Evolutionary conservation across 2,329 filamentous ascomycete genomes (phyloP), one percentile per base, ranked within the genome.

Genomic region (Colletotrichum eremochloae): DNA sequence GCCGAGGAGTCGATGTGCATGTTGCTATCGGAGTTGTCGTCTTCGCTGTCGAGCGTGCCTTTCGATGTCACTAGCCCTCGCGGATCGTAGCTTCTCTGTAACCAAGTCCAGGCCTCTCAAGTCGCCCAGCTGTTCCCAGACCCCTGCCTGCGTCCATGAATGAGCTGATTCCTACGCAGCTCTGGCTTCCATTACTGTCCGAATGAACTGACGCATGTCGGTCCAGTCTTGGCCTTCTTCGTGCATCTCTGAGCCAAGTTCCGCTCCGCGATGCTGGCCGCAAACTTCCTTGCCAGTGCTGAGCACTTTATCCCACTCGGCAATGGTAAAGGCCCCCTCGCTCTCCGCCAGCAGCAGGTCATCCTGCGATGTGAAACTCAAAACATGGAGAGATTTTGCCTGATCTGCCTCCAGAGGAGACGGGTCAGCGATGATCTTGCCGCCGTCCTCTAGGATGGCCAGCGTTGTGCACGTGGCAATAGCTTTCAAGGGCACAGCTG

Each of bases 331-430:
- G 4, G 84, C 83, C 0, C 96, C 96, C 77, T 96, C 91, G 77
- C 94, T 97, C 82, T 97, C 93, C 44, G 89, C 91, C 53, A 97
- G 82, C 31, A 98, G 82, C 63, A 97, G 84, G 71, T 94, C 90
- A 11, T 92, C 89, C 63, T 90, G 85, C 1, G 91, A 91, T n/a
- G 92, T 92, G 80, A 96, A 97, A 7, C 91, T 92, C 70, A 98
- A 86, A n/a, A 93, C 94, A 79, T 98, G 96, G 31, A 94, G 83
- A 6, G 94, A 97, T 67, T 84, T 86, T 14, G 93, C 91, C 57
- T 84, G 82, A 75, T 90, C 86, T 57, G 91, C 86, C 72, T 93
- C 87, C 31, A 88, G 84, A 7, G 90, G 85, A 5, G 88, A 89
- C 8, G 94, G 94, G 67, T 92, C 88, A 38, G 85, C 81, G 40